Base-by-base conservation (phyloP, 1,284 basidiomycete genomes). In the Trametes versicolor region DNA sequence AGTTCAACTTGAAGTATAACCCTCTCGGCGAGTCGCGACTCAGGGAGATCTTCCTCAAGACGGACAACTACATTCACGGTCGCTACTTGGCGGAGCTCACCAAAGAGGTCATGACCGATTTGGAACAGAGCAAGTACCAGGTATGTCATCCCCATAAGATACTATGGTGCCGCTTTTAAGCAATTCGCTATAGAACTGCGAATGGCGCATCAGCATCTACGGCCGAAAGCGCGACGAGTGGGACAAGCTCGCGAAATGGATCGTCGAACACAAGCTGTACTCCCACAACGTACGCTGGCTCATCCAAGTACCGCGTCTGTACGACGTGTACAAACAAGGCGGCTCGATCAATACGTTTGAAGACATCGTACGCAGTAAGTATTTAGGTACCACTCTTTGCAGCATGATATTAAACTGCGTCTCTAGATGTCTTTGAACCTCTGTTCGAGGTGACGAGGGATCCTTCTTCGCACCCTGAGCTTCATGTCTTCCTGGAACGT, bases 251-350 rank as follows among this genome's bases (percentile, higher is more conserved):
- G 97, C 98, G 8, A 92, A 91, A 82, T 99, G 98, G 98, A 91
- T 99, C 58, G 90, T 98, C 74, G 87, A 94, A 75, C 90, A 99
- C 82, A 95, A 96, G 76, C 84, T 99, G 15, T 95, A 89, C 77
- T 98, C 96, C 9, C 96, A 98, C 77, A 99, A 99, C 74, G 95
- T 99, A 37, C 88, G 98, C 58, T 99, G 98, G 98, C 87, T 99
- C 58, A 94, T 99, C 72, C 98, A 99, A 78, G 85, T 99, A 15
- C 98, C 98, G 2, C 90, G 98, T 2, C 78, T 99, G 66, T 99
- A 99, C 81, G 94, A 98, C 72, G 90, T 99, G 23, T 99, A 98
- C 85, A 99, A 98, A 76, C 88, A 90, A 52, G 95, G 90, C 69
- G 95, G 94, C 0, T 89, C 91, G 0, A 86, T 99, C 43, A 75